These are phyloP conservation scores for Chaetomium sp. DNA, from an alignment of 2,329 filamentous ascomycete genomes.

Conservation along the genomic window DNA sequence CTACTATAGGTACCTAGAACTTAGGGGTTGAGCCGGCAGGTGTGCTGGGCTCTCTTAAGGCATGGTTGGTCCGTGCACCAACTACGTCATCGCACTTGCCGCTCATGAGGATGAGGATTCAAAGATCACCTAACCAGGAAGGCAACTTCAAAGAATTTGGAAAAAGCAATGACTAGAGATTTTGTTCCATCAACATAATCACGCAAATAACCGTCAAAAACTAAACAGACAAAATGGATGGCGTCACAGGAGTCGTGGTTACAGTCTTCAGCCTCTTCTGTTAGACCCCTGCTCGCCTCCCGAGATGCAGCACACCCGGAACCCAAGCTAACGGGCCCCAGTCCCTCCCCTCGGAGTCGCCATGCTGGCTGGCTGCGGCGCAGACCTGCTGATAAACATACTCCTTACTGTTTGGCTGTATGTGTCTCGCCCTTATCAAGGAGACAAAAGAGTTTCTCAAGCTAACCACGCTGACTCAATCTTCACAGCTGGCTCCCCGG, in stretches of 20 bases:
- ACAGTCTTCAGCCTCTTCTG: constrained; percentile 57
- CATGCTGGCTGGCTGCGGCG: constrained; percentile 65
- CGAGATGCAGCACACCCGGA: constrained; percentile 28
- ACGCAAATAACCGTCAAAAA: background rate
- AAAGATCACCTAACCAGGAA: too few species aligned
- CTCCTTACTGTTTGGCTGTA: constrained; percentile 66
- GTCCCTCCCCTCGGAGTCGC: constrained; percentile 68
- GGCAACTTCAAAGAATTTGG: background rate
- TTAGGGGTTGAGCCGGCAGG: background rate
- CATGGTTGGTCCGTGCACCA: constrained; percentile 7
- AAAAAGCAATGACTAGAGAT: background rate
- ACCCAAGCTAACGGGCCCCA: constrained; percentile 38
- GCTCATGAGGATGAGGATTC: background rate
- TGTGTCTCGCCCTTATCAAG: constrained; percentile 28
- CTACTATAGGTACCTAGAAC: too few species aligned
- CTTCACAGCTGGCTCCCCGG: constrained; percentile 68
- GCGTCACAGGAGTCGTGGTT: constrained; percentile 51
- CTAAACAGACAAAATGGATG: constrained; percentile 49
- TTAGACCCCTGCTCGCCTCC: constrained; percentile 36
- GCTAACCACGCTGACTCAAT: background rate
- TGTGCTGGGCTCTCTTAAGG: background rate
- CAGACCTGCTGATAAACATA: constrained; percentile 68
- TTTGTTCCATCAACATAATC: background rate
- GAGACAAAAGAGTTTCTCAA: background rate
- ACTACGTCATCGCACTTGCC: constrained; percentile 18